Evolutionary conservation across 2,329 filamentous ascomycete genomes (phyloP).

Genomic region (Emmonsiellopsis sp.): DNA sequence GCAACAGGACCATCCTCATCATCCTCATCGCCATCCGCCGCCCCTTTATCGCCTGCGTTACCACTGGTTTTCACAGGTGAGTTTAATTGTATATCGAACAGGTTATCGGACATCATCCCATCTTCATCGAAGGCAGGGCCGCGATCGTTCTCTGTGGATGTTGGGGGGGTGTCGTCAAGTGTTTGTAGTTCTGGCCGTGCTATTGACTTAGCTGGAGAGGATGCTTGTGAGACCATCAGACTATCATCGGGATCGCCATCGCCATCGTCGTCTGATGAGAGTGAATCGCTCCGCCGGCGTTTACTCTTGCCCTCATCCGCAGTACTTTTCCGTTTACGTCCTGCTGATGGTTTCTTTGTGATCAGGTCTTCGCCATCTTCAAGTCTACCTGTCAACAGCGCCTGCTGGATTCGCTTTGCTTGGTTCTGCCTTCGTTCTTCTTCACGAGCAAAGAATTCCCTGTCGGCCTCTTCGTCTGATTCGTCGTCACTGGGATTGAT

Average conservation of each 20-base stretch:
- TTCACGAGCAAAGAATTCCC: slow-evolving; percentile 69
- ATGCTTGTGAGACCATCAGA: background rate
- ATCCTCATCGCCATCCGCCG: slow-evolving; percentile 11
- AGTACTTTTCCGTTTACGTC: slow-evolving; percentile 6
- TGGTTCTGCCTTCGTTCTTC: slow-evolving; percentile 54
- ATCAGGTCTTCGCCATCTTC: slow-evolving; percentile 11
- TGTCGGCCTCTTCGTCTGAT: slow-evolving; percentile 64
- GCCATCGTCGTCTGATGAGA: slow-evolving; percentile 6
- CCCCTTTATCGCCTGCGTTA: background rate
- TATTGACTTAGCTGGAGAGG: slow-evolving; percentile 5
- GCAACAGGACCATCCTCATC: slow-evolving; percentile 24
- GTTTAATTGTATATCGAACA: background rate
- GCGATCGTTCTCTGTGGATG: slow-evolving; percentile 23
- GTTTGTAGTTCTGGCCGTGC: background rate
- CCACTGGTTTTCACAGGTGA: background rate
- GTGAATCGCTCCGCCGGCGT: slow-evolving; percentile 4
- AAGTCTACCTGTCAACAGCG: slow-evolving; percentile 33
- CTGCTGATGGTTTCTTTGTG: slow-evolving; percentile 10
- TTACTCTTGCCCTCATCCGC: background rate
- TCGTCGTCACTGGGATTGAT: slow-evolving; percentile 84
- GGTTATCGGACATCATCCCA: slow-evolving; percentile 1
- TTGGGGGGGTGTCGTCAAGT: slow-evolving; percentile 14
- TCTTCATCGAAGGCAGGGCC: slow-evolving; percentile 18
- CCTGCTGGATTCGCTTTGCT: slow-evolving; percentile 39
- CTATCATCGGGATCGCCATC: slow-evolving; percentile 1